phyloP scores from a whole-genome alignment of 345 rosid genomes.

The Combretum micranthum region DNA sequence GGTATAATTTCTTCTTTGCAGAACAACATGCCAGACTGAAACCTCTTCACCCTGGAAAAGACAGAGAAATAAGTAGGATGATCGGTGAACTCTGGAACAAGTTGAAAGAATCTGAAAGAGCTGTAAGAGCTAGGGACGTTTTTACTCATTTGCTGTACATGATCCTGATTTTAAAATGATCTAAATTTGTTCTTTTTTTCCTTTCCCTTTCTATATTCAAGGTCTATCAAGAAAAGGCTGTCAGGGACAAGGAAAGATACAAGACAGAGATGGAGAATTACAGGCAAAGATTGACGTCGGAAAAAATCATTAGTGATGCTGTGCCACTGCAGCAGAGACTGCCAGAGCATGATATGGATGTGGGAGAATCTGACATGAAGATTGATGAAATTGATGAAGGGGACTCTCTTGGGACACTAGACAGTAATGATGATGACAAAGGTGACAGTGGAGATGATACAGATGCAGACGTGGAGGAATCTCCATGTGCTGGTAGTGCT shows the following conservation, averaged over 20 bases:
- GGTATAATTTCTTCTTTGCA: slow-evolving; percentile 90
- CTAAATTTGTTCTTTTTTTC: neutral
- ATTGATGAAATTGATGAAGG: slow-evolving; percentile 45
- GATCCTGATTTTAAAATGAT: too few species aligned
- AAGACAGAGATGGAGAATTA: slow-evolving; percentile 80
- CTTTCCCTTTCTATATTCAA: slow-evolving; percentile 4
- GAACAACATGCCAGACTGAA: slow-evolving; percentile 94
- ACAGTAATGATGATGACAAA: slow-evolving; percentile 33
- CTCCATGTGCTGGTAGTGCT: slow-evolving; percentile 7
- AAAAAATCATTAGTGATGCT: slow-evolving; percentile 53
- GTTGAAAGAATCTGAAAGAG: slow-evolving; percentile 49
- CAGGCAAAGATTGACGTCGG: slow-evolving; percentile 56
- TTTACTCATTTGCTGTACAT: neutral
- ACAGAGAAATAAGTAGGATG: slow-evolving; percentile 87
- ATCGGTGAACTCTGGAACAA: slow-evolving; percentile 94
- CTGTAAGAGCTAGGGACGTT: slow-evolving; percentile 32
- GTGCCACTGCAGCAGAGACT: slow-evolving; percentile 65
- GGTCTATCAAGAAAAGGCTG: slow-evolving; percentile 81
- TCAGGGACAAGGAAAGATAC: slow-evolving; percentile 84
- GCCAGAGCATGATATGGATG: slow-evolving; percentile 40
- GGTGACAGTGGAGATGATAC: slow-evolving; percentile 40
- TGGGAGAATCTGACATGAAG: slow-evolving; percentile 40
- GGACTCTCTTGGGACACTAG: slow-evolving; percentile 39
- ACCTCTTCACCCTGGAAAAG: slow-evolving; percentile 90
- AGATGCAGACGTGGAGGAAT: slow-evolving; percentile 30